Evolutionary conservation across 768 basidiomycete genomes (phyloP).

Genomic region (Hebeloma cylindrosporum): DNA sequence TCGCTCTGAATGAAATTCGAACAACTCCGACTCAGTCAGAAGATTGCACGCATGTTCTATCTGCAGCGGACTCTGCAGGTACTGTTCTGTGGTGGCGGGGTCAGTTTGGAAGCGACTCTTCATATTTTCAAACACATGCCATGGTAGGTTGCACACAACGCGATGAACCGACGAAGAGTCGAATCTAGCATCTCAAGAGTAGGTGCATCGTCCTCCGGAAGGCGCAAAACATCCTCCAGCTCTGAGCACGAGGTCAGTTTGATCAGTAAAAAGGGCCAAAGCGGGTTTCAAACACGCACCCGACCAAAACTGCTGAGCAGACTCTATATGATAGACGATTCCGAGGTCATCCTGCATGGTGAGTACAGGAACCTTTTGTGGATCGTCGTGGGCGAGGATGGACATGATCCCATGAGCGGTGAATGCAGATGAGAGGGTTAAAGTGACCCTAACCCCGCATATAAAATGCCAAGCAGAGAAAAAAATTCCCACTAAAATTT

Average conservation of each 20-base stretch:
- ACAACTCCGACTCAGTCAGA: conserved; percentile 83
- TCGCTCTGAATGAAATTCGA: conserved; percentile 86
- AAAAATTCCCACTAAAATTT: conserved; percentile 9
- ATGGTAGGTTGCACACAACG: conserved; percentile 83
- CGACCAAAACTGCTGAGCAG: conserved; percentile 88
- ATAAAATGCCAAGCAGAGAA: background rate
- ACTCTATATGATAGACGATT: conserved; percentile 80
- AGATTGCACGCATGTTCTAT: conserved; percentile 80
- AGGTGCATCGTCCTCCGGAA: conserved; percentile 60
- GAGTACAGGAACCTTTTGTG: conserved; percentile 30
- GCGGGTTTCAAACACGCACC: conserved; percentile 46
- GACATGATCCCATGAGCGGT: conserved; percentile 24
- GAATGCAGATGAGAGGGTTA: conserved; percentile 10
- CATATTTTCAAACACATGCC: conserved; percentile 46
- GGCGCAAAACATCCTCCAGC: conserved; percentile 76
- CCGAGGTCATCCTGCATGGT: conserved; percentile 68
- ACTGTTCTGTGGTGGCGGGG: conserved; percentile 55
- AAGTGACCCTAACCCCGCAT: conserved; percentile 6
- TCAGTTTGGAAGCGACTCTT: conserved; percentile 11
- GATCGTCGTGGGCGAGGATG: conserved; percentile 28
- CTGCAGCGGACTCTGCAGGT: conserved; percentile 80
- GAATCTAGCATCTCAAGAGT: conserved; percentile 79
- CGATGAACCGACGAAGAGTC: conserved; percentile 71
- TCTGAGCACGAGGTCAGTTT: conserved; percentile 48
- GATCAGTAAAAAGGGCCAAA: background rate